phyloP scores from a whole-genome alignment of 495 filamentous ascomycete species.

The Apiosordaria backusii region DNA sequence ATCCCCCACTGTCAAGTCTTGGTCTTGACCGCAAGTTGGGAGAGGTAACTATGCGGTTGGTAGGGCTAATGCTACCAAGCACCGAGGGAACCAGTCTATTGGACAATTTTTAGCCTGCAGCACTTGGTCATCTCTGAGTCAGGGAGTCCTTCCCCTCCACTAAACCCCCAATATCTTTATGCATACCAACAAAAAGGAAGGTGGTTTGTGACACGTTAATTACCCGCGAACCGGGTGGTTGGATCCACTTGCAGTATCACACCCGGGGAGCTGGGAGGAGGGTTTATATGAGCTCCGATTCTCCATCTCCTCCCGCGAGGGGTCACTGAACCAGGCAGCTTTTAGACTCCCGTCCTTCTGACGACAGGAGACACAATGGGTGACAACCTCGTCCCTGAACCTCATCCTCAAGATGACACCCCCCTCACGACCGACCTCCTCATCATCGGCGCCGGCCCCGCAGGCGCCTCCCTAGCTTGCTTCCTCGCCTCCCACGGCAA shows the following conservation, averaged over 20 bases:
- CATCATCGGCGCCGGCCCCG: constrained; percentile 56
- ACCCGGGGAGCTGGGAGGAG: neutral
- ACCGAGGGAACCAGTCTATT: neutral
- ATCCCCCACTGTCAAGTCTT: neutral
- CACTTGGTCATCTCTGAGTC: neutral
- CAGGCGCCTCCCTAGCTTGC: constrained; percentile 52
- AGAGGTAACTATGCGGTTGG: neutral
- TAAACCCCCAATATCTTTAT: no score
- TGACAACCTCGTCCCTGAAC: neutral
- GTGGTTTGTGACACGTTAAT: neutral
- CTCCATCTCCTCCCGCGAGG: neutral
- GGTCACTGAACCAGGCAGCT: no score
- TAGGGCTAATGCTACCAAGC: neutral
- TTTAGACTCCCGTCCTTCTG: no score
- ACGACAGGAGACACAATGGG: no score
- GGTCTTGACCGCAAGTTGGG: neutral
- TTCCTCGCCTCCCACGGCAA: constrained; percentile 29
- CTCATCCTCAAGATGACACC: neutral
- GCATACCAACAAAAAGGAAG: neutral
- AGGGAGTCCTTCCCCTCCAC: neutral
- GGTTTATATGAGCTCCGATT: neutral
- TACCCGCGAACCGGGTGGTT: neutral
- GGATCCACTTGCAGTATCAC: neutral
- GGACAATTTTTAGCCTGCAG: neutral
- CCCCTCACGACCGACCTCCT: constrained; percentile 46